Evolutionary conservation across 495 filamentous ascomycete species (phyloP).

Genomic region (Clavariopsis aquatica): DNA sequence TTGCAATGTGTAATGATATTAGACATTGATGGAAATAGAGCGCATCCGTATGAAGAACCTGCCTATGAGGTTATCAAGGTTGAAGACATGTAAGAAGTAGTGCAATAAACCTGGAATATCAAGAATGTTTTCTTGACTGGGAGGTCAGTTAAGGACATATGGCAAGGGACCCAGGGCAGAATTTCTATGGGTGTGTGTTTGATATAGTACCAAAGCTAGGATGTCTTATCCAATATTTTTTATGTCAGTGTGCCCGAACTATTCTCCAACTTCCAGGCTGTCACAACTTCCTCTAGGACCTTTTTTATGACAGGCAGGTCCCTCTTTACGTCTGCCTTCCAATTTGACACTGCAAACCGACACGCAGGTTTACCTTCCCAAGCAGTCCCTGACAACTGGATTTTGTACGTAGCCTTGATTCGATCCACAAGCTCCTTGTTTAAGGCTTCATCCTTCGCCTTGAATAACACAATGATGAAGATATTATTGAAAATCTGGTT

Average conservation of each 20-base stretch:
- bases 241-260: neutral
- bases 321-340: constrained; percentile 63
- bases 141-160: too few species aligned
- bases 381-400: constrained; percentile 80
- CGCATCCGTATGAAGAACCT: constrained; percentile 78
- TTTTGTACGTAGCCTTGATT: constrained; percentile 72
- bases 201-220: too few species aligned
- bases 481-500: constrained; percentile 51
- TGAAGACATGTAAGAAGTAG: constrained; percentile 72
- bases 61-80: constrained; percentile 74
- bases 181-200: too few species aligned
- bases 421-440: constrained; percentile 64
- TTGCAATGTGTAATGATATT: constrained; percentile 11
- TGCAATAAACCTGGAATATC: too few species aligned
- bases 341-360: constrained; percentile 81
- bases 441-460: constrained; percentile 66
- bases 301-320: constrained; percentile 56
- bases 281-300: constrained; percentile 48
- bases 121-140: neutral
- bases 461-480: constrained; percentile 79
- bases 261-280: constrained; percentile 14
- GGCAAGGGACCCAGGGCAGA: too few species aligned
- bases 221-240: too few species aligned
- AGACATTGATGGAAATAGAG: constrained; percentile 44
- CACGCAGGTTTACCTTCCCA: constrained; percentile 74